phyloP scores from a whole-genome alignment of 1,139 yeast genomes.

The Meyerozyma carpophila region DNA sequence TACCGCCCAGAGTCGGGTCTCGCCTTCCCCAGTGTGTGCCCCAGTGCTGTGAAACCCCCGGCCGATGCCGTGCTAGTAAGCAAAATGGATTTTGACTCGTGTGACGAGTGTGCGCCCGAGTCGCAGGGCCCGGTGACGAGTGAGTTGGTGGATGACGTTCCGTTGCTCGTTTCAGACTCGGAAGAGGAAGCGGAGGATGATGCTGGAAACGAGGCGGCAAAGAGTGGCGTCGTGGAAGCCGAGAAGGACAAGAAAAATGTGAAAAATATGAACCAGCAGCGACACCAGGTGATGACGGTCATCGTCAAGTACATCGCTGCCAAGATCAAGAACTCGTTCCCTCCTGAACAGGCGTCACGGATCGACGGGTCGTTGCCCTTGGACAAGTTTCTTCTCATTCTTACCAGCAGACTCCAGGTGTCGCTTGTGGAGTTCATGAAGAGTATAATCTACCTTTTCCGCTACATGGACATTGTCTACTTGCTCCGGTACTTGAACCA shows the following conservation, averaged over 20 bases:
- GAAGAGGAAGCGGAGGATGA: background rate
- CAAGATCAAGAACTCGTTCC: constrained; percentile 42
- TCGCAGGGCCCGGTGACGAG: background rate
- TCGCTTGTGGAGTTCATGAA: constrained; percentile 36
- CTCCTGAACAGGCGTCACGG: constrained; percentile 29
- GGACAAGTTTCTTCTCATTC: constrained; percentile 36
- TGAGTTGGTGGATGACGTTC: constrained; percentile 2
- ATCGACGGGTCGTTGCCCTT: constrained; percentile 32
- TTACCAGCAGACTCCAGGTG: constrained; percentile 34
- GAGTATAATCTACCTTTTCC: constrained; percentile 39
- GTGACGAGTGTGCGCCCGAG: background rate
- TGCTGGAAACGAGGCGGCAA: background rate
- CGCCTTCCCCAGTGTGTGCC: background rate
- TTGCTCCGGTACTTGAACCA: constrained; percentile 44
- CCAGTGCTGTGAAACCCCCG: background rate
- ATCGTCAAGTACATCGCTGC: constrained; percentile 42
- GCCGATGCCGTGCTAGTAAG: background rate
- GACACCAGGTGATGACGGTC: constrained; percentile 37
- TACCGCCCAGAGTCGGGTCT: background rate
- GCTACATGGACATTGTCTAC: constrained; percentile 47
- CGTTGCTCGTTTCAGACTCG: constrained; percentile 2
- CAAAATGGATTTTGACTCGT: background rate
- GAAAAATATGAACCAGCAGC: constrained; percentile 9
- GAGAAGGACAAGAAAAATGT: constrained; percentile 5
- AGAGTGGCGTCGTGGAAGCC: background rate